Evolutionary conservation across 495 filamentous ascomycete species (phyloP).

Genomic region (Cudoniella acicularis): DNA sequence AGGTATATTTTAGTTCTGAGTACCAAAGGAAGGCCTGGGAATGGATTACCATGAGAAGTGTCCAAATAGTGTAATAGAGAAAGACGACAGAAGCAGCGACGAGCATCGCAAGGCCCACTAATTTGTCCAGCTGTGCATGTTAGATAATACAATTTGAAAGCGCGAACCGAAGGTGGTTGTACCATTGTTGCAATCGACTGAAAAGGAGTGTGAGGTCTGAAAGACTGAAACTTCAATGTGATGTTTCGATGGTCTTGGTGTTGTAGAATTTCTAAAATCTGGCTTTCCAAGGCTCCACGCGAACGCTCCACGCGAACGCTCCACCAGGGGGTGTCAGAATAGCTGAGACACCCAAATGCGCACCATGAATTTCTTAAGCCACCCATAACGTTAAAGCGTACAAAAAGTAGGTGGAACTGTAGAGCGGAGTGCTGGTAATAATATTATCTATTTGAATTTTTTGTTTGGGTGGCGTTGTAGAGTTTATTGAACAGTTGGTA

Average conservation of each 20-base stretch:
- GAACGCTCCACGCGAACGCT: too few relatives aligned
- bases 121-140: constrained; percentile 75
- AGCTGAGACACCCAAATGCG: too few relatives aligned
- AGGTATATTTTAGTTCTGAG: neutral
- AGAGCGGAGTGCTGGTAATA: too few relatives aligned
- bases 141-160: constrained; percentile 6
- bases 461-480: too few relatives aligned
- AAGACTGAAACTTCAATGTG: neutral
- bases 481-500: too few relatives aligned
- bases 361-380: too few relatives aligned
- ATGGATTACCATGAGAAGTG: constrained; percentile 78
- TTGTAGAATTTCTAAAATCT: neutral
- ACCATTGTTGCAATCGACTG: constrained; percentile 24
- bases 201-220: constrained; percentile 4
- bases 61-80: constrained; percentile 98
- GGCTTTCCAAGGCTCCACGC: neutral
- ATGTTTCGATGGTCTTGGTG: neutral
- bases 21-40: neutral
- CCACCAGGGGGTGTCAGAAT: too few relatives aligned
- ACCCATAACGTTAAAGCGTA: too few relatives aligned
- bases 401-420: constrained; percentile 86
- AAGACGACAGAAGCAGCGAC: constrained; percentile 92
- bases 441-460: too few relatives aligned
- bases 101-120: constrained; percentile 96
- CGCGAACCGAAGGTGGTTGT: neutral